Conservation (phyloP, 2,329 filamentous ascomycete genomes). For the Gaeumannomyces sp. region DNA sequence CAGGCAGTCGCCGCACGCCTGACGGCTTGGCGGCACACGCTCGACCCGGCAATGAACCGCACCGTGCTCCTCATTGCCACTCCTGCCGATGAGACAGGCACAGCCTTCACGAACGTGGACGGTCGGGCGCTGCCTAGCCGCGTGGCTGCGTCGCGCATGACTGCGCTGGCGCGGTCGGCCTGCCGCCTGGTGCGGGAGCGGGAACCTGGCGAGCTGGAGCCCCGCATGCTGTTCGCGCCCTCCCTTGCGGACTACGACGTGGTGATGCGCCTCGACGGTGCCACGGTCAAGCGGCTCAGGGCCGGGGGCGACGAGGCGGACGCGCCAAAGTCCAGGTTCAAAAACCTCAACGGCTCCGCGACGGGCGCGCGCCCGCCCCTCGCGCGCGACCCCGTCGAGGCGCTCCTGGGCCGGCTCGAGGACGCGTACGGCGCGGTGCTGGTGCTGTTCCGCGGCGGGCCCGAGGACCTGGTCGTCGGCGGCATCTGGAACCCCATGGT, state of each 20-base stretch:
- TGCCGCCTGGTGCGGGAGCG: slow-evolving; percentile 52
- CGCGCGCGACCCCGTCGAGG: slow-evolving; percentile 53
- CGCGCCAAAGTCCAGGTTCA: slow-evolving; percentile 48
- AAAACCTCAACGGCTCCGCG: slow-evolving; percentile 68
- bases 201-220: slow-evolving; percentile 45
- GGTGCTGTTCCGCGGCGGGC: slow-evolving; percentile 70
- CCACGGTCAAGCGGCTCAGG: slow-evolving; percentile 37
- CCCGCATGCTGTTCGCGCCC: slow-evolving; percentile 62
- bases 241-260: slow-evolving; percentile 78
- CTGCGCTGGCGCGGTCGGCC: slow-evolving; percentile 71
- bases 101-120: slow-evolving; percentile 68
- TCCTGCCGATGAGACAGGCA: slow-evolving; percentile 69
- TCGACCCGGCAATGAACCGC: slow-evolving; percentile 83
- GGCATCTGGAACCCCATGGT: slow-evolving; percentile 54
- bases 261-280: slow-evolving; percentile 63
- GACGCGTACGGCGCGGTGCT: slow-evolving; percentile 61
- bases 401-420: slow-evolving; percentile 63
- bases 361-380: slow-evolving; percentile 38
- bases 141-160: slow-evolving; percentile 79
- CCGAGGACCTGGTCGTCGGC: slow-evolving; percentile 46
- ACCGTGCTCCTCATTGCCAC: slow-evolving; percentile 77
- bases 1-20: slow-evolving; percentile 53
- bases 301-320: slow-evolving; percentile 28
- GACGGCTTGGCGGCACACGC: slow-evolving; percentile 69
- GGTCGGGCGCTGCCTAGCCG: slow-evolving; percentile 54